Evolutionary conservation across 1,284 basidiomycete species (phyloP).

Genomic region (Cryptococcus wingfieldii): DNA sequence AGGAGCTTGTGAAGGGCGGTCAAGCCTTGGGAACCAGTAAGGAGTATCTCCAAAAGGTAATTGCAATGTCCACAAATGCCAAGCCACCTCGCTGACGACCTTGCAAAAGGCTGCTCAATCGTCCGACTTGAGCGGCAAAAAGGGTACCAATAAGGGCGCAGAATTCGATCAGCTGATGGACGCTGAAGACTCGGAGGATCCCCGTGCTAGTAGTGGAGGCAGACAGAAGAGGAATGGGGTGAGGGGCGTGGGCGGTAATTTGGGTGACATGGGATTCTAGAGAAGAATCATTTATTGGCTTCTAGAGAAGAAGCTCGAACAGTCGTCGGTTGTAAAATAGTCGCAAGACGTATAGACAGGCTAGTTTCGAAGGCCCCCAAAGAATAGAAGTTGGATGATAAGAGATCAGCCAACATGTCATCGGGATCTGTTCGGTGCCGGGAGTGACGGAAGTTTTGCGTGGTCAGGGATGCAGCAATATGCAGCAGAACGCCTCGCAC

Average conservation of each 20-base stretch:
- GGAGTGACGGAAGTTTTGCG: too few species aligned
- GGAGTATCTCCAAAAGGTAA: constrained; percentile 35
- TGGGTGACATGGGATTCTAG: constrained; percentile 23
- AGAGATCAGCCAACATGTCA: too few species aligned
- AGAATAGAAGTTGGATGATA: too few species aligned
- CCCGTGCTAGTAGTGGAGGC: background rate
- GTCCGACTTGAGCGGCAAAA: constrained; percentile 5
- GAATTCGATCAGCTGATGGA: constrained; percentile 21
- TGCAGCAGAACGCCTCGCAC: too few species aligned
- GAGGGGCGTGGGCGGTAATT: constrained; percentile 19
- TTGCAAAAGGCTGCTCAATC: constrained; percentile 18
- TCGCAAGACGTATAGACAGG: too few species aligned
- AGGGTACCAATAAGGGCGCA: constrained; percentile 6
- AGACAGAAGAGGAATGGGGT: background rate
- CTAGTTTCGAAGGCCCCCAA: too few species aligned
- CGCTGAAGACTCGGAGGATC: constrained; percentile 9
- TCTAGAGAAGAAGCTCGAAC: too few species aligned
- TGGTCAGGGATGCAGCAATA: too few species aligned
- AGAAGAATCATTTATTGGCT: background rate
- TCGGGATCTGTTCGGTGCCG: too few species aligned
- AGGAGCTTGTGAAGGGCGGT: constrained; percentile 24
- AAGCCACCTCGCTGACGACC: background rate
- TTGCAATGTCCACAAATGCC: background rate
- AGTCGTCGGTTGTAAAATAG: too few species aligned
- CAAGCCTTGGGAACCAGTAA: constrained; percentile 22